phyloP scores from a whole-genome alignment of 805 yeast species.

The Candida wancherniae region DNA sequence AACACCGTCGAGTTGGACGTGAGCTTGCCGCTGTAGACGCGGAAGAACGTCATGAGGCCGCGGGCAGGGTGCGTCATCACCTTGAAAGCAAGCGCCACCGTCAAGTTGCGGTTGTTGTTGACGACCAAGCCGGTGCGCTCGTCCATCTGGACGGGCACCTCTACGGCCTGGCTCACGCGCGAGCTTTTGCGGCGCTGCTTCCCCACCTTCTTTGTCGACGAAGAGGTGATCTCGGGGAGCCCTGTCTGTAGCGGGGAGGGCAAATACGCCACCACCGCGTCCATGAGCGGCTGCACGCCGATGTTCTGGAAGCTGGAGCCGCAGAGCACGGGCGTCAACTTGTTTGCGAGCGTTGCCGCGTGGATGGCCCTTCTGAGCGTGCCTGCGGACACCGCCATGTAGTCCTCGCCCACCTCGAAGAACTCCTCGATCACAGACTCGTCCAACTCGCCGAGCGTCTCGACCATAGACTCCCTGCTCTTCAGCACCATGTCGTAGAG shows the following conservation, averaged over 20 bases:
- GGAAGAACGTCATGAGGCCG: constrained; percentile 77
- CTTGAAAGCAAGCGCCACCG: constrained; percentile 85
- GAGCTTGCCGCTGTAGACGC: constrained; percentile 83
- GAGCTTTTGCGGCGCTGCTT: constrained; percentile 17
- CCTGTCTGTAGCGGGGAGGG: constrained; percentile 74
- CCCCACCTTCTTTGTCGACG: constrained; percentile 15
- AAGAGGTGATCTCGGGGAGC: constrained; percentile 48
- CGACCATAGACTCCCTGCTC: constrained; percentile 74
- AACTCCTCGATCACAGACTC: constrained; percentile 74
- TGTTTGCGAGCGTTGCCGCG: constrained; percentile 52
- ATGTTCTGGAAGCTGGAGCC: constrained; percentile 91
- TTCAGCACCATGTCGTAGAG: constrained; percentile 45
- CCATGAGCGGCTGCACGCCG: constrained; percentile 88
- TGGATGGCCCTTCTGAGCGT: constrained; percentile 59
- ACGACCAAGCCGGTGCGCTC: constrained; percentile 45
- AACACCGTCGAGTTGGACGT: constrained; percentile 56
- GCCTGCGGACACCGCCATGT: constrained; percentile 54
- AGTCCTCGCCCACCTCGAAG: constrained; percentile 65
- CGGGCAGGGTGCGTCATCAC: constrained; percentile 80
- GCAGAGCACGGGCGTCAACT: constrained; percentile 76
- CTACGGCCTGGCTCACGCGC: constrained; percentile 10
- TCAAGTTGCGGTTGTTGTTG: constrained; percentile 53
- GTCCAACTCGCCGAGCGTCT: constrained; percentile 77
- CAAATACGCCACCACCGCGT: constrained; percentile 63
- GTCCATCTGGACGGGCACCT: constrained; percentile 35